Conservation (phyloP, 2,329 filamentous ascomycete species). For the Botrytis paeoniae region DNA sequence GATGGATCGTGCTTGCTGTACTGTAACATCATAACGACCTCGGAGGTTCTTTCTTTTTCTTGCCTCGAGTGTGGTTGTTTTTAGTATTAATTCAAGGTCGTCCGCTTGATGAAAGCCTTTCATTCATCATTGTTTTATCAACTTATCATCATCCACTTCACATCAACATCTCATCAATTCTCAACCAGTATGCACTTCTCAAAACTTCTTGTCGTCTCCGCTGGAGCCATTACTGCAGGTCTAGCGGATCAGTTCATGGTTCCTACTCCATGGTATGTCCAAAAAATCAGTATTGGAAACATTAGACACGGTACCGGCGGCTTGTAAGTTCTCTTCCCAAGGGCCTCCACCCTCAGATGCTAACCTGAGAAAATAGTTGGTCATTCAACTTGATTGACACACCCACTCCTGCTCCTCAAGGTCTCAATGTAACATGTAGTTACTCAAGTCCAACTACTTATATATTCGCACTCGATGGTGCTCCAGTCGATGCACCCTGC, state of each 20-base stretch:
- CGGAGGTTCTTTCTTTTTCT: neutral
- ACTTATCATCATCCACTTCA: neutral
- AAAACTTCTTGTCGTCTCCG: neutral
- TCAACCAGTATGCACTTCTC: constrained; percentile 7
- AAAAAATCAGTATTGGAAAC: constrained; percentile 22
- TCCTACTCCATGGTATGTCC: constrained; percentile 25
- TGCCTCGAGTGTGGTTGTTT: neutral
- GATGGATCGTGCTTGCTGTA: neutral
- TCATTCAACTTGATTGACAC: constrained; percentile 25
- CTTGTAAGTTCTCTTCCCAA: constrained; percentile 18
- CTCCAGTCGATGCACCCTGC: constrained; percentile 23
- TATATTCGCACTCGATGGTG: constrained; percentile 23
- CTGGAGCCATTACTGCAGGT: neutral
- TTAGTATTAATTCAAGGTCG: neutral
- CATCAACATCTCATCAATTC: neutral
- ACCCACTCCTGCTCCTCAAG: constrained; percentile 24
- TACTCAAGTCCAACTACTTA: constrained; percentile 19
- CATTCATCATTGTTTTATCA: neutral
- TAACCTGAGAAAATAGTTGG: constrained; percentile 22
- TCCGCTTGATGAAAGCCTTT: neutral
- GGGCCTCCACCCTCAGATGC: neutral
- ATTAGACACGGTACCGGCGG: constrained; percentile 28
- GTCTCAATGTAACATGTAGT: constrained; percentile 26
- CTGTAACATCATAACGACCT: neutral
- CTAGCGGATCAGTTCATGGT: constrained; percentile 18